Evolutionary conservation across 495 filamentous ascomycete species (phyloP).

Genomic region (Aspergillus taichungensis): DNA sequence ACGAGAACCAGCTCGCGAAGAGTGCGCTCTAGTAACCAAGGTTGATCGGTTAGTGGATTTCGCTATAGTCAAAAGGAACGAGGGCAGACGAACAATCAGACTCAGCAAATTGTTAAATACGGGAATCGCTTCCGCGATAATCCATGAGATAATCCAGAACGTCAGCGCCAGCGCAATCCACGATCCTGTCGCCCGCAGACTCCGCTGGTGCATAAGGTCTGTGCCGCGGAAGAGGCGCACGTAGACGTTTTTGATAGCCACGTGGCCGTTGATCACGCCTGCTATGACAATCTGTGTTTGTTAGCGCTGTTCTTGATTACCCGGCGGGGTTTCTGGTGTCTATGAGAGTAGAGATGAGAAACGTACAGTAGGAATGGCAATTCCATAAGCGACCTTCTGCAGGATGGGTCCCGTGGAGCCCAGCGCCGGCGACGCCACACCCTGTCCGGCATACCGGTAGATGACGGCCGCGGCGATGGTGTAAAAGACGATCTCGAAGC

Average conservation of each 20-base stretch:
- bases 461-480: slow-evolving; percentile 36
- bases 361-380: slow-evolving; percentile 60
- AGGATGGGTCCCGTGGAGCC: slow-evolving; percentile 53
- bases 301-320: too few species aligned
- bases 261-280: slow-evolving; percentile 52
- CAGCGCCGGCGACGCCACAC: slow-evolving; percentile 61
- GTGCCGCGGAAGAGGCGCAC: slow-evolving; percentile 49
- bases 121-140: slow-evolving; percentile 66
- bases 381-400: slow-evolving; percentile 62
- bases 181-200: slow-evolving; percentile 28
- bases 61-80: not conserved
- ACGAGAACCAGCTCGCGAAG: slow-evolving; percentile 32
- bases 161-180: slow-evolving; percentile 50
- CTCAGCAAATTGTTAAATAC: slow-evolving; percentile 59
- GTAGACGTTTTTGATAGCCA: slow-evolving; percentile 55
- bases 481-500: slow-evolving; percentile 58
- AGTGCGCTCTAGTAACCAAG: slow-evolving; percentile 15
- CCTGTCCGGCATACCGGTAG: slow-evolving; percentile 58
- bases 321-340: too few species aligned
- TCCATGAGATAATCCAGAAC: slow-evolving; percentile 58
- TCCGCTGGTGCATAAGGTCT: slow-evolving; percentile 49
- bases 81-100: slow-evolving; percentile 22
- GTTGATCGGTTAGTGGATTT: not conserved
- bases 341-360: too few species aligned
- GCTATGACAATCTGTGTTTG: slow-evolving; percentile 19